A percentile compares a stretch with the other conserved stretches of the same genome.
Evolutionary conservation across 2,329 filamentous ascomycete species (phyloP).

Genomic region (Xylaria arbuscula): DNA sequence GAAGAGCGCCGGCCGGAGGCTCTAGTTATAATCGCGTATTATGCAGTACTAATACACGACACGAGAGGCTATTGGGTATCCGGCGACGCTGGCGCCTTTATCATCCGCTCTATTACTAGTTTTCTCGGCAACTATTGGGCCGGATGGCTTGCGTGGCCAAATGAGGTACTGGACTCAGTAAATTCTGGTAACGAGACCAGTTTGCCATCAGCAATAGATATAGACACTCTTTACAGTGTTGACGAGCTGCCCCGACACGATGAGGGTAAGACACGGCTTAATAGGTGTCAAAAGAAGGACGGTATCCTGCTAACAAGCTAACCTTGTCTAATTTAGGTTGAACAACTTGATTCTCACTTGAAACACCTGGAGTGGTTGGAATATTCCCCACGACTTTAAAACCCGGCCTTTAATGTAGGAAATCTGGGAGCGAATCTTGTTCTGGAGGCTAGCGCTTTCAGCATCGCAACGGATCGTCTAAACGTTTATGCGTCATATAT

Average conservation of each 20-base stretch:
- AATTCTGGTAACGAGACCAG: neutral
- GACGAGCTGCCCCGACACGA: conserved; percentile 3
- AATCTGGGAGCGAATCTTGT: neutral
- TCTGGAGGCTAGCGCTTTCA: neutral
- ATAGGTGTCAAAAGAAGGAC: neutral
- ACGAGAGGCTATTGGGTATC: conserved; percentile 52
- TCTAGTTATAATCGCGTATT: conserved; percentile 57
- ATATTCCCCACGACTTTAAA: neutral
- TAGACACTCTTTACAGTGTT: conserved; percentile 3
- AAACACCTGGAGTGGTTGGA: neutral
- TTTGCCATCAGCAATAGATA: conserved; percentile 6
- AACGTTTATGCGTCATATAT: conserved; percentile 20
- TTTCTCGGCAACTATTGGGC: conserved; percentile 44
- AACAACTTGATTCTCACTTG: conserved; percentile 42
- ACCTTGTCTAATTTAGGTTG: neutral
- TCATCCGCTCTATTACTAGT: conserved; percentile 39
- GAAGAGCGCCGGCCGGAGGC: conserved; percentile 54
- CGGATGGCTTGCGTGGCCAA: conserved; percentile 46
- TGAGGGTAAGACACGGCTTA: neutral
- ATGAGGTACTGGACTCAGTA: conserved; percentile 27
- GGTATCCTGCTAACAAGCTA: neutral
- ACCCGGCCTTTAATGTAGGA: neutral
- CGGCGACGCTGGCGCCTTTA: conserved; percentile 39
- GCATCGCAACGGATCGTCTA: neutral
- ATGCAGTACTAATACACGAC: conserved; percentile 53